These are phyloP conservation scores for Termitomyces sp. DNA, from an alignment of 768 basidiomycete genomes.

Conservation along the genomic window DNA sequence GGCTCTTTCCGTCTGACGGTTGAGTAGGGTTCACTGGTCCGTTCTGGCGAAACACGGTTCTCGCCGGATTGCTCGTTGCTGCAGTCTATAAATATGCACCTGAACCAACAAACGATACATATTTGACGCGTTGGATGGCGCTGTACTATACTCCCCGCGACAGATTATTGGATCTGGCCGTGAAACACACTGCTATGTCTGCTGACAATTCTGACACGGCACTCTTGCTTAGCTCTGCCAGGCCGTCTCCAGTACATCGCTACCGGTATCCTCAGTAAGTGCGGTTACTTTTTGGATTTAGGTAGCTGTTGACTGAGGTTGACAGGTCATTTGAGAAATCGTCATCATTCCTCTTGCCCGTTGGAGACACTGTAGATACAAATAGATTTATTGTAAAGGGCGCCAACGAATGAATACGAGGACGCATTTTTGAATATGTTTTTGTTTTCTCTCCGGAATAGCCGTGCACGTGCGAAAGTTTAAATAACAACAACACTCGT, in stretches of 20 bases:
- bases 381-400: constrained; percentile 26
- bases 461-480: constrained; percentile 12
- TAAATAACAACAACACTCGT: constrained; percentile 13
- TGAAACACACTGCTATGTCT: constrained; percentile 47
- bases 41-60: constrained; percentile 61
- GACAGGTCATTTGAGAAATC: constrained; percentile 50
- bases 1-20: constrained; percentile 1
- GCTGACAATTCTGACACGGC: constrained; percentile 36
- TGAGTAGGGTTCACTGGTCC: constrained; percentile 53
- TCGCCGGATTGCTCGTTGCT: constrained; percentile 43
- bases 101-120: constrained; percentile 49
- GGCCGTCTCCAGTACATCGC: constrained; percentile 47
- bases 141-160: constrained; percentile 48
- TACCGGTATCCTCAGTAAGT: constrained; percentile 74
- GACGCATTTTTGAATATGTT: not conserved
- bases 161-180: constrained; percentile 50
- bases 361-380: constrained; percentile 42
- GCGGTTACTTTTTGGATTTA: not conserved
- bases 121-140: constrained; percentile 62
- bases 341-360: constrained; percentile 55
- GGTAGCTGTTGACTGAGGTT: not conserved
- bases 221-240: constrained; percentile 36
- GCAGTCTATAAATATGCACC: constrained; percentile 69
- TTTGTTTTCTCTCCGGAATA: not conserved
- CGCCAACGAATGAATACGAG: constrained; percentile 8